A percentile compares a stretch with the other conserved stretches of the same genome.
Conservation (phyloP, 352 stramenopile genomes). For the Thraustochytrium striatum region DNA sequence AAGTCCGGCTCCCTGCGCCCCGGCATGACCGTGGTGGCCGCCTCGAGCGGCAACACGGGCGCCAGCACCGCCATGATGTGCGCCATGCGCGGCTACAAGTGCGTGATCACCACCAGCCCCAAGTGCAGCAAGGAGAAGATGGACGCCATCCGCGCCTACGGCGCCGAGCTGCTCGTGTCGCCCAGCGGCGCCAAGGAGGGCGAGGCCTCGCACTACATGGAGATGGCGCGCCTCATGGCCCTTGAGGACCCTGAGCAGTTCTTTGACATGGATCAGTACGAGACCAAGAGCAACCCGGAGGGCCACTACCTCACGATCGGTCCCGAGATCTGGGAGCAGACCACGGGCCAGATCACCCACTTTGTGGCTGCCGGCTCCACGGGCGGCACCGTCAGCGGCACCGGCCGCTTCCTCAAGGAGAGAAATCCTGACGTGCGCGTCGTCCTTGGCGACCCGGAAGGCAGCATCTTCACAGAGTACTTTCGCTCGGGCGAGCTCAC, state of each 20-base stretch:
- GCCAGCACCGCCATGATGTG: slow-evolving; percentile 85
- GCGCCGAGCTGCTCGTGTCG: slow-evolving; percentile 47
- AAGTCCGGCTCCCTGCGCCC: slow-evolving; percentile 22
- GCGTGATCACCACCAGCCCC: slow-evolving; percentile 48
- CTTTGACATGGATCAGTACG: slow-evolving; percentile 66
- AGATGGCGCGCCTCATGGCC: slow-evolving; percentile 33
- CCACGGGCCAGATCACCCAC: slow-evolving; percentile 73
- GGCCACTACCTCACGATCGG: slow-evolving; percentile 68
- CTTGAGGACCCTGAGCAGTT: slow-evolving; percentile 49
- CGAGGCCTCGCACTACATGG: slow-evolving; percentile 45
- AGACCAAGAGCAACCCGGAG: slow-evolving; percentile 51
- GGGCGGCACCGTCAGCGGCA: slow-evolving; percentile 77
- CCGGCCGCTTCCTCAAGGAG: slow-evolving; percentile 74
- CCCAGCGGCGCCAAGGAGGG: slow-evolving; percentile 30
- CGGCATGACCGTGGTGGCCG: slow-evolving; percentile 74
- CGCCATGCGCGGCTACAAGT: slow-evolving; percentile 79
- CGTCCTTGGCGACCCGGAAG: slow-evolving; percentile 36
- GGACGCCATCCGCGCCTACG: slow-evolving; percentile 47
- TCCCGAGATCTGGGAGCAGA: slow-evolving; percentile 78
- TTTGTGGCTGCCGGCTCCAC: slow-evolving; percentile 80
- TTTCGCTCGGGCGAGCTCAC: slow-evolving; percentile 10
- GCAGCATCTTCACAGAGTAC: slow-evolving; percentile 46
- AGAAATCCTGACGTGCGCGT: slow-evolving; percentile 75
- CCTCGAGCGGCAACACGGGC: slow-evolving; percentile 88
- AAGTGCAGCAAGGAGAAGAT: slow-evolving; percentile 65